Evolutionary conservation across 2,329 filamentous ascomycete species (phyloP), one percentile per base, ranked within the genome.

Genomic region (Exophiala lecanii-corni): DNA sequence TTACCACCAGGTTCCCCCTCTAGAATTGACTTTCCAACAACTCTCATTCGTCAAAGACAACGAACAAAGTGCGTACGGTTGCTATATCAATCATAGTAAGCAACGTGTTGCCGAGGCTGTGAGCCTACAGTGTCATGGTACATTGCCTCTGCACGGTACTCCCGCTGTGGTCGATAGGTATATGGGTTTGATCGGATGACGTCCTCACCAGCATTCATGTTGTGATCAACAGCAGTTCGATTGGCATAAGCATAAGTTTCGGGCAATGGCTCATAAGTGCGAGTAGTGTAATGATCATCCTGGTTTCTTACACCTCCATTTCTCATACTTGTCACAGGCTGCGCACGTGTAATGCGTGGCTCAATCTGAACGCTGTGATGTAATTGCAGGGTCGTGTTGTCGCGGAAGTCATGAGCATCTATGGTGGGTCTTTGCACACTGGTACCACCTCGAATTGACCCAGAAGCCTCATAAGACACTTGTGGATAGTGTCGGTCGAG

Each of bases 161-260:
- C 20, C 26, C 44, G 39, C n/a, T 43, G 40, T 12, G 41, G n/a
- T n/a, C n/a, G n/a, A n/a, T n/a, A n/a, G n/a, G n/a, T n/a, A n/a
- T n/a, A n/a, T n/a, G n/a, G n/a, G n/a, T n/a, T n/a, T n/a, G n/a
- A n/a, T n/a, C n/a, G n/a, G 16, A 19, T 41, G 43, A 32, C 39
- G 12, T 23, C 46, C 43, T 46, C 45, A 43, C 36, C 35, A 18
- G 36, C 19, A 13, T 36, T 33, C 23, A 28, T 35, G 19, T 35
- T 34, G 12, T 19, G 49, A 25, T 46, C 42, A 26, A 20, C 21
- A n/a, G 15, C 33, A 23, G 33, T 19, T 28, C 25, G 40, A 34
- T 31, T 34, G 19, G 48, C 42, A 23, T 49, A 44, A n/a, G 26
- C 17, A 17, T 32, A 45, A 33, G 39, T 25, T 21, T 47, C 45